Evolutionary conservation across 768 basidiomycete genomes (phyloP).

Genomic region (Pulveroboletus sp.): DNA sequence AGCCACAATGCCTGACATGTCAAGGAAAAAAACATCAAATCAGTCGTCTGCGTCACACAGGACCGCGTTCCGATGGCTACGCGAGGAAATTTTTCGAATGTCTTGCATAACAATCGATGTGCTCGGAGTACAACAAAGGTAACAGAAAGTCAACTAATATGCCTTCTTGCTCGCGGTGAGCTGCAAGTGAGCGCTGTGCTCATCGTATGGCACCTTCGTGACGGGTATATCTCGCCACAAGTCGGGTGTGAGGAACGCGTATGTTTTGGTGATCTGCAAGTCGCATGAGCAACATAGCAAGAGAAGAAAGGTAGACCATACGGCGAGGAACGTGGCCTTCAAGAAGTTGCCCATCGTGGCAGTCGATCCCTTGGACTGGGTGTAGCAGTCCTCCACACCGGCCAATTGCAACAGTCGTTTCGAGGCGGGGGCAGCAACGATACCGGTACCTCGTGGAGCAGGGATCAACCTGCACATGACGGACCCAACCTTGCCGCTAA

Average conservation of each 20-base stretch:
- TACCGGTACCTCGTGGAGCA: slow-evolving; percentile 97
- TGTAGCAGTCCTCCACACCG: slow-evolving; percentile 97
- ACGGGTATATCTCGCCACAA: slow-evolving; percentile 94
- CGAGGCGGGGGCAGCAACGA: slow-evolving; percentile 97
- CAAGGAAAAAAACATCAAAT: neutral
- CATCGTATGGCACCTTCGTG: slow-evolving; percentile 89
- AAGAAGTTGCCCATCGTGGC: slow-evolving; percentile 99
- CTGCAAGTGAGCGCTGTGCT: slow-evolving; percentile 90
- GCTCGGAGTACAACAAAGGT: neutral
- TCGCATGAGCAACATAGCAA: slow-evolving; percentile 1
- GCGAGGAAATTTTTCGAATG: slow-evolving; percentile 1
- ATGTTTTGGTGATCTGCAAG: slow-evolving; percentile 90
- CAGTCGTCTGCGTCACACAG: neutral
- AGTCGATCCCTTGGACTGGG: slow-evolving; percentile 96
- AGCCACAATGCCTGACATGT: neutral
- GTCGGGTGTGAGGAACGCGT: slow-evolving; percentile 96
- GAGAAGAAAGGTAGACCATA: slow-evolving; percentile 37
- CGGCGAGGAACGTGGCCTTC: slow-evolving; percentile 93
- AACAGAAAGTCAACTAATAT: slow-evolving; percentile 39
- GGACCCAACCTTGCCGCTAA: slow-evolving; percentile 96
- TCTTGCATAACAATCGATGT: neutral
- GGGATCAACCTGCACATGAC: slow-evolving; percentile 99
- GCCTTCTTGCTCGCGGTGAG: slow-evolving; percentile 74
- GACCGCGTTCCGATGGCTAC: neutral
- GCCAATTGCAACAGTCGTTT: slow-evolving; percentile 97